Evolutionary conservation across 768 basidiomycete species (phyloP).

Genomic region (Lanmaoa pseudosensibilis): DNA sequence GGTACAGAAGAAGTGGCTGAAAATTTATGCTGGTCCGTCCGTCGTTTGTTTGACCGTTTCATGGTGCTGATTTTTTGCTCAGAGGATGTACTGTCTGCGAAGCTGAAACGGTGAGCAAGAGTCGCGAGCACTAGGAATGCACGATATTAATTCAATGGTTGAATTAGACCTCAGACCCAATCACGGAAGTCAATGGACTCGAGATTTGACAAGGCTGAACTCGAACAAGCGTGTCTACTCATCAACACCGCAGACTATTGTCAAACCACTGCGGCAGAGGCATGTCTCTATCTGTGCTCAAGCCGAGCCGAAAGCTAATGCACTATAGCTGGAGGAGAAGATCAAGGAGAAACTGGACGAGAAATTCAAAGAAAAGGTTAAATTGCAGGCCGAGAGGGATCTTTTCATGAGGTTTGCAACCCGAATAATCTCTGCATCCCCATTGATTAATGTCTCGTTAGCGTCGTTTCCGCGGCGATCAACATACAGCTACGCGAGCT

Average conservation of each 20-base stretch:
- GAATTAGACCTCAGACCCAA: constrained; percentile 40
- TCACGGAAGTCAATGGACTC: constrained; percentile 75
- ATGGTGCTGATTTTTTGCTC: background rate
- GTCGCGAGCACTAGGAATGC: background rate
- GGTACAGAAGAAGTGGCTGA: constrained; percentile 91
- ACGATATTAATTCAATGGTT: background rate
- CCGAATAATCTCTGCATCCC: background rate
- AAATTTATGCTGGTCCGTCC: constrained; percentile 81
- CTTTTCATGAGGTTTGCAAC: constrained; percentile 76
- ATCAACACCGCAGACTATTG: constrained; percentile 99
- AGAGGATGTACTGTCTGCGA: constrained; percentile 85
- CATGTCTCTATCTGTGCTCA: constrained; percentile 27
- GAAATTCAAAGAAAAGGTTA: constrained; percentile 75
- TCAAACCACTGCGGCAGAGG: constrained; percentile 86
- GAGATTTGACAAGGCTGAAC: constrained; percentile 69
- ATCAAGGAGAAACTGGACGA: constrained; percentile 79
- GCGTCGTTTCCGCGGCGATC: constrained; percentile 84
- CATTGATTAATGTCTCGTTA: constrained; percentile 30
- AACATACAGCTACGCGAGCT: constrained; percentile 79
- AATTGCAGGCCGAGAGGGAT: constrained; percentile 83
- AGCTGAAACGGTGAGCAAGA: constrained; percentile 63
- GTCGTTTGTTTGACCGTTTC: background rate
- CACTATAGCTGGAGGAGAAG: constrained; percentile 81
- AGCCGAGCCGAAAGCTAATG: background rate
- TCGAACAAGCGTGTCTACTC: constrained; percentile 82